phyloP scores from a whole-genome alignment of 2,329 filamentous ascomycete species.

The Dothideomycetes sp. region DNA sequence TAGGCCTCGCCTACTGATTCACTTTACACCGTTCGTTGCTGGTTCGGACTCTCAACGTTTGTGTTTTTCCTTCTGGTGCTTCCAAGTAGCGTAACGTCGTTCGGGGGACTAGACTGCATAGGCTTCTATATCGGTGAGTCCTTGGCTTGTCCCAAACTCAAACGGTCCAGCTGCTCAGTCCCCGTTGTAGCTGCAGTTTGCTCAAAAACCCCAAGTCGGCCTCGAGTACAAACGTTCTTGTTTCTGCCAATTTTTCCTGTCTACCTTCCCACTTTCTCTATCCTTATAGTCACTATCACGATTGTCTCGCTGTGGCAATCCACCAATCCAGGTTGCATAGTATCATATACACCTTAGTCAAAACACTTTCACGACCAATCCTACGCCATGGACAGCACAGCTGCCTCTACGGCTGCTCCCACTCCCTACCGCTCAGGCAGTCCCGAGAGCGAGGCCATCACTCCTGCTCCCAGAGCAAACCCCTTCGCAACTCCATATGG shows the following conservation, averaged over 20 bases:
- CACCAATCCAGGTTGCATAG: too few species aligned
- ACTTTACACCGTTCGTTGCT: slow-evolving; percentile 10
- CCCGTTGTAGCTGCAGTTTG: neutral
- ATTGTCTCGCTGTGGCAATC: too few species aligned
- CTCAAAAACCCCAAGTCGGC: slow-evolving; percentile 11
- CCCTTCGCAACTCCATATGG: slow-evolving; percentile 34
- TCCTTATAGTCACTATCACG: too few species aligned
- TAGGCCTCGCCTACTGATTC: slow-evolving; percentile 10
- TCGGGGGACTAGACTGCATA: slow-evolving; percentile 10
- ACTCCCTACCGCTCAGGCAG: slow-evolving; percentile 30
- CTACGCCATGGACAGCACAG: slow-evolving; percentile 22
- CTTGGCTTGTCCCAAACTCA: slow-evolving; percentile 11
- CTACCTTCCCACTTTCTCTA: too few species aligned
- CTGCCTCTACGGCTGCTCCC: slow-evolving; percentile 24
- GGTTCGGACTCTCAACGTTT: slow-evolving; percentile 11
- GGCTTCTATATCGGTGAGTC: slow-evolving; percentile 11
- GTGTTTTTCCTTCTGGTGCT: slow-evolving; percentile 6
- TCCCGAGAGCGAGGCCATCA: slow-evolving; percentile 30
- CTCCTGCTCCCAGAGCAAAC: slow-evolving; percentile 19
- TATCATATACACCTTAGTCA: neutral
- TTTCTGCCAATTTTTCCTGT: slow-evolving; percentile 8
- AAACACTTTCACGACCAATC: too few species aligned
- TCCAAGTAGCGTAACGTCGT: slow-evolving; percentile 11
- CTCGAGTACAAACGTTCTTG: slow-evolving; percentile 3
- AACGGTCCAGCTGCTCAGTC: slow-evolving; percentile 7